Conservation (phyloP, 345 rosid genomes). For the Rubroshorea leprosula region DNA sequence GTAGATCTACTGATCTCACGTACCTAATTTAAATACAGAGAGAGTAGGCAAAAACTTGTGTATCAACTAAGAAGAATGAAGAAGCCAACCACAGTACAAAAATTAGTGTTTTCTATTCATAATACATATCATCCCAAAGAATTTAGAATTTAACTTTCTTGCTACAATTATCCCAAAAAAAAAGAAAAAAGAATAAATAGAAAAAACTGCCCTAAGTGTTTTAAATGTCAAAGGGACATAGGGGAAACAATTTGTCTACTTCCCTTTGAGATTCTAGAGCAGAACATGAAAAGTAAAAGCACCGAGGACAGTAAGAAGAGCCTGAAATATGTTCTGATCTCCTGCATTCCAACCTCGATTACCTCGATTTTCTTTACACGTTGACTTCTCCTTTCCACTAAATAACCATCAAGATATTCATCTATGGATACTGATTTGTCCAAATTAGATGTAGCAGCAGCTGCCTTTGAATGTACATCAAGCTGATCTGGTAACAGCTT, state of each 20-base stretch:
- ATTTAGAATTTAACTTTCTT: no score
- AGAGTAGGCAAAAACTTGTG: no score
- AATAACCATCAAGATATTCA: constrained; percentile 83
- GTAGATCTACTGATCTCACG: no score
- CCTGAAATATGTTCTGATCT: constrained; percentile 90
- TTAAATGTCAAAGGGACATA: constrained; percentile 18
- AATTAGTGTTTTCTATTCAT: no score
- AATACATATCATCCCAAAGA: no score
- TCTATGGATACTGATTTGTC: constrained; percentile 82
- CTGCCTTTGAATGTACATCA: constrained; percentile 34
- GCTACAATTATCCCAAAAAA: no score
- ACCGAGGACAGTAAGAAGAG: constrained; percentile 84
- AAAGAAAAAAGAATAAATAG: no score
- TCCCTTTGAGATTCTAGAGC: constrained; percentile 81
- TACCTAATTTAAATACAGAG: no score
- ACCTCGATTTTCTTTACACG: constrained; percentile 87
- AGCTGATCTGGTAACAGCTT: constrained; percentile 48
- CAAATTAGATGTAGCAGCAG: constrained; percentile 13
- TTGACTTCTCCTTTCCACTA: constrained; percentile 74
- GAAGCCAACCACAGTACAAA: no score
- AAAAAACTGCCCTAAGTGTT: background rate
- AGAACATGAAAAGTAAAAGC: constrained; percentile 82
- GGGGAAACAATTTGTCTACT: constrained; percentile 51
- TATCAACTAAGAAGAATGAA: no score
- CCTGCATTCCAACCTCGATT: constrained; percentile 91